A percentile compares a stretch with the other conserved stretches of the same genome.
Evolutionary conservation across 2,329 filamentous ascomycete genomes (phyloP).

Genomic region (Basipetospora chlamydospora): DNA sequence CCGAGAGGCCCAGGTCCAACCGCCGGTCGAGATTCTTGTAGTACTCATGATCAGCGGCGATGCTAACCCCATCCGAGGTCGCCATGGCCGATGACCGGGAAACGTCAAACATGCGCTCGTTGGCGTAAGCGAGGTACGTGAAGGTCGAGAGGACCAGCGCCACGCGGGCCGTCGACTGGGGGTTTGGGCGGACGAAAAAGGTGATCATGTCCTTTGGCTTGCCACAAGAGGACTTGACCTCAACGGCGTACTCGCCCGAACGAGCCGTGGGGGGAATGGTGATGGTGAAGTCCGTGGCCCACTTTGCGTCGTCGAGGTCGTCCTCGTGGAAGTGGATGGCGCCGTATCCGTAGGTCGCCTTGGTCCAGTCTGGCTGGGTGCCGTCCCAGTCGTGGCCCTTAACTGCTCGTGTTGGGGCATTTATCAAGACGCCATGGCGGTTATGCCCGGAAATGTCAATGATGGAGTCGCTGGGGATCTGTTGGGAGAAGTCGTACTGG

Average conservation of each 20-base stretch:
- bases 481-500: slow-evolving; percentile 12
- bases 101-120: slow-evolving; percentile 21
- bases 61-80: slow-evolving; percentile 11
- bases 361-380: slow-evolving; percentile 17
- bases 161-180: slow-evolving; percentile 9
- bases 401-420: slow-evolving; percentile 18
- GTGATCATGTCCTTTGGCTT: slow-evolving; percentile 15
- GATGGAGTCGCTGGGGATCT: slow-evolving; percentile 12
- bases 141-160: slow-evolving; percentile 20
- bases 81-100: slow-evolving; percentile 12
- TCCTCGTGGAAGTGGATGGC: slow-evolving; percentile 25
- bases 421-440: slow-evolving; percentile 15
- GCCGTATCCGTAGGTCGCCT: slow-evolving; percentile 18
- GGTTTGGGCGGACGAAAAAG: slow-evolving; percentile 18
- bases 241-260: slow-evolving; percentile 16
- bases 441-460: slow-evolving; percentile 13
- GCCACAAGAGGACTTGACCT: slow-evolving; percentile 10
- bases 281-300: slow-evolving; percentile 17
- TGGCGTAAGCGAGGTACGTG: slow-evolving; percentile 23
- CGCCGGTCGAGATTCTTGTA: slow-evolving; percentile 13
- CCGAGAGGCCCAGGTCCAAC: slow-evolving; percentile 19
- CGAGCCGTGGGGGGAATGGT: slow-evolving; percentile 10
- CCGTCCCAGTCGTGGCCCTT: slow-evolving; percentile 19
- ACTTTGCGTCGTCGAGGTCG: slow-evolving; percentile 20
- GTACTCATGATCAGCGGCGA: slow-evolving; percentile 8